phyloP scores from a whole-genome alignment of 495 filamentous ascomycete species.

The Lineolata rhizophorae region DNA sequence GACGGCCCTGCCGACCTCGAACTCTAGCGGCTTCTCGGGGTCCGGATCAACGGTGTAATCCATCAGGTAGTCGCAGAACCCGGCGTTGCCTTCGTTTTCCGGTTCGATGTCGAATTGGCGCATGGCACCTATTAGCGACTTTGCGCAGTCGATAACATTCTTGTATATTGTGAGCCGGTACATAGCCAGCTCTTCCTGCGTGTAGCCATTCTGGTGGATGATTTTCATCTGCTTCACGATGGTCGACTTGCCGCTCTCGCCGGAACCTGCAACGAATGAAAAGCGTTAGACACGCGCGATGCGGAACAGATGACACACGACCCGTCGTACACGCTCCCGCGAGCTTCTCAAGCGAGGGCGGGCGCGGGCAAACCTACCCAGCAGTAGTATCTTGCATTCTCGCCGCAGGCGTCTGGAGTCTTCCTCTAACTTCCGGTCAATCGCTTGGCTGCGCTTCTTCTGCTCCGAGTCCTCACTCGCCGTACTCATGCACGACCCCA shows the following conservation, averaged over 20 bases:
- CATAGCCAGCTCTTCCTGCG: constrained; percentile 68
- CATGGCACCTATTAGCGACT: constrained; percentile 73
- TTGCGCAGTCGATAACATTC: constrained; percentile 90
- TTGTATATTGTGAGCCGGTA: constrained; percentile 96
- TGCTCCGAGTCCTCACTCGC: constrained; percentile 58
- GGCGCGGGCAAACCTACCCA: constrained; percentile 42
- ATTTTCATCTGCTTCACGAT: constrained; percentile 99
- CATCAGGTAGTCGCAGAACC: constrained; percentile 55
- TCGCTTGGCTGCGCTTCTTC: constrained; percentile 83
- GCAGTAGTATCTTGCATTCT: constrained; percentile 94
- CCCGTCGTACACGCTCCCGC: no score
- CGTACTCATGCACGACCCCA: constrained; percentile 82
- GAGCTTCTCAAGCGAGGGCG: constrained; percentile 2
- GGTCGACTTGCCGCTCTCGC: constrained; percentile 95
- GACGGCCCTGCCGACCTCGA: constrained; percentile 60
- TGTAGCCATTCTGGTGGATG: constrained; percentile 94
- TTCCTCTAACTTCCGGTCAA: constrained; percentile 81
- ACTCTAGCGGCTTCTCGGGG: constrained; percentile 58
- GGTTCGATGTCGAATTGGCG: constrained; percentile 69
- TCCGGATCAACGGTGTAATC: constrained; percentile 81
- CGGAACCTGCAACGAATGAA: constrained; percentile 46
- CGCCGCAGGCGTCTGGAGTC: constrained; percentile 72
- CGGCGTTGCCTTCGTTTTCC: constrained; percentile 41
- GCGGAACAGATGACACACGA: no score
- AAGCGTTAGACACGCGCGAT: no score